A percentile compares a stretch with the other conserved stretches of the same genome.
These are phyloP conservation scores for Maudiozyma humilis DNA, from an alignment of 1,139 yeast species.

Conservation along the genomic window DNA sequence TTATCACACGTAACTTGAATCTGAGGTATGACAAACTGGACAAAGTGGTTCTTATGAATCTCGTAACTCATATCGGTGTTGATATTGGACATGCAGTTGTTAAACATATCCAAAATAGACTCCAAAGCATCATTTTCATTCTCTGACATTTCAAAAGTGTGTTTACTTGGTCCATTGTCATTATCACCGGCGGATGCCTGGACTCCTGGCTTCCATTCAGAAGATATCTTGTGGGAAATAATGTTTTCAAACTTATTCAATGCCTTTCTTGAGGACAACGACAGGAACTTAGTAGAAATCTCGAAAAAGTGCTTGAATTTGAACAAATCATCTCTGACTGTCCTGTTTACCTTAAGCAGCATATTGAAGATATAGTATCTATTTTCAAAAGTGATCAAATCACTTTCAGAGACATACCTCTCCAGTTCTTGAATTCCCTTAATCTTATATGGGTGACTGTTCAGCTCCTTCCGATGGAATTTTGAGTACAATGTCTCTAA, in stretches of 20 bases:
- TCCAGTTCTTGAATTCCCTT: slow-evolving; percentile 12
- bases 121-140: slow-evolving; percentile 7
- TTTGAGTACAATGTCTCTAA: slow-evolving; percentile 9
- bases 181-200: neutral
- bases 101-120: slow-evolving; percentile 11
- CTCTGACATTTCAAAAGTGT: slow-evolving; percentile 7
- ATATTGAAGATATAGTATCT: slow-evolving; percentile 73
- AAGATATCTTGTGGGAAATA: slow-evolving; percentile 12
- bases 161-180: slow-evolving; percentile 3
- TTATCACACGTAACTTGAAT: slow-evolving; percentile 67
- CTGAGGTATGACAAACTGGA: slow-evolving; percentile 79
- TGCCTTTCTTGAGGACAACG: slow-evolving; percentile 21
- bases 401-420: neutral
- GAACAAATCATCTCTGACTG: slow-evolving; percentile 52
- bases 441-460: slow-evolving; percentile 9
- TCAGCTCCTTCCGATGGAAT: neutral
- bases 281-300: slow-evolving; percentile 44
- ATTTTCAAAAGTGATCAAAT: slow-evolving; percentile 47
- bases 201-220: slow-evolving; percentile 7
- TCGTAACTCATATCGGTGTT: slow-evolving; percentile 6
- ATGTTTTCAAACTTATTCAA: slow-evolving; percentile 22
- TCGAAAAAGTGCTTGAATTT: slow-evolving; percentile 55
- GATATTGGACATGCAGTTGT: slow-evolving; percentile 12
- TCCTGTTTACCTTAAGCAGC: slow-evolving; percentile 71
- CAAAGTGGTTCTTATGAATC: slow-evolving; percentile 27